Base-by-base conservation (phyloP, 73 alveolate genomes). In the Stentor roeselii region DNA sequence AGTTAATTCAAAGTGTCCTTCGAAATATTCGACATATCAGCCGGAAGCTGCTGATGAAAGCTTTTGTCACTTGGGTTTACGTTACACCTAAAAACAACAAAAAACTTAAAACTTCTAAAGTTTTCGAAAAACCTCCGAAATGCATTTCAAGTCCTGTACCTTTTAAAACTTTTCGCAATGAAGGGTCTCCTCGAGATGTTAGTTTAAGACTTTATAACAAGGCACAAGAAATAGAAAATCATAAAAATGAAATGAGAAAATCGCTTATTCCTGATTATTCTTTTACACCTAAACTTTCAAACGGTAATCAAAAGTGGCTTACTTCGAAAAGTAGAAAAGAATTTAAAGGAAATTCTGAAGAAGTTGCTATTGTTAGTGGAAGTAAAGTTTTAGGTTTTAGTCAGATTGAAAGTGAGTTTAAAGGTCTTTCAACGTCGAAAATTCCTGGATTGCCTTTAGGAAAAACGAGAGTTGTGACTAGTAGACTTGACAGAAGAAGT, bases 221-320 rank as follows among this genome's bases (percentile, higher is more conserved):
- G 21, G 67, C 67, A 11, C 67, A 50, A 50, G 67, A 50, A 50
- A 50, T 50, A 11, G 67, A 6, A 11, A 50, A 50, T 50, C 67
- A 50, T 50, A 50, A 50, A 50, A 21, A 50, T 50, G 67, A 50
- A 21, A 50, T 50, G 6, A 6, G 67, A 6, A 50, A 50, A 50
- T 50, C 67, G 67, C 67, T 50, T 11, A 50, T 50, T 50, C 67
- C 67, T 50, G 67, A 50, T 11, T 50, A 50, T 50, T 50, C 67
- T 11, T 50, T 50, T 21, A 50, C 67, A 50, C 67, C 67, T 11
- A 50, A 50, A 50, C 67, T 50, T 11, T 50, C 67, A 50, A 11
- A 6, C 6, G 67, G 67, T 50, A 50, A 6, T 50, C 67, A 50
- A 21, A 50, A 50, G 67, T 50, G 67, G 67, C 67, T 50, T 50